A percentile compares a stretch with the other conserved stretches of the same genome.
Conservation (phyloP, 1,284 basidiomycete species). For the Sphaerobolus stellatus region DNA sequence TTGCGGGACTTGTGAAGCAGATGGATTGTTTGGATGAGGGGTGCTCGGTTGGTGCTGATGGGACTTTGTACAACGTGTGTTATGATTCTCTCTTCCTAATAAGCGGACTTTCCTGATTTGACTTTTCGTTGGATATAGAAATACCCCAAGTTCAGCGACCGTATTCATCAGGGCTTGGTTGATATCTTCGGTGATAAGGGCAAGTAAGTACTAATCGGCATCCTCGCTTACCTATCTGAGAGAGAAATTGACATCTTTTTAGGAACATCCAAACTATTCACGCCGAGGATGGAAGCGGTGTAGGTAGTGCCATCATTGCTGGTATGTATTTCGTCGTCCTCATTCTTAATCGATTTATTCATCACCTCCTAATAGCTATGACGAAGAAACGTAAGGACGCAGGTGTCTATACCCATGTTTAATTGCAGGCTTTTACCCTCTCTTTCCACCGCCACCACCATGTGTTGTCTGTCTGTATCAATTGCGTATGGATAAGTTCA, state of each 20-base stretch:
- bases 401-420: conserved; percentile 37
- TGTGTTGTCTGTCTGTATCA: not conserved
- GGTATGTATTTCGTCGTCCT: conserved; percentile 47
- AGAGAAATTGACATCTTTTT: not conserved
- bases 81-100: not conserved
- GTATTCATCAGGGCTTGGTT: conserved; percentile 83
- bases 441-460: no score
- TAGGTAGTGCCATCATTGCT: conserved; percentile 95
- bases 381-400: conserved; percentile 57
- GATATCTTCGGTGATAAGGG: conserved; percentile 96
- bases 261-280: conserved; percentile 87
- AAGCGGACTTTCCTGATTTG: not conserved
- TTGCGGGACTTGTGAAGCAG: conserved; percentile 91
- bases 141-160: conserved; percentile 90
- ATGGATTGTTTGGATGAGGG: conserved; percentile 89
- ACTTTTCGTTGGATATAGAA: conserved; percentile 62
- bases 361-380: conserved; percentile 46
- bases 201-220: conserved; percentile 48
- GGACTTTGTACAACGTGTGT: conserved; percentile 87
- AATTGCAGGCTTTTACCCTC: no score
- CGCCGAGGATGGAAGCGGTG: conserved; percentile 93
- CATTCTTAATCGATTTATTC: conserved; percentile 4
- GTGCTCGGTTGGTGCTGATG: conserved; percentile 89
- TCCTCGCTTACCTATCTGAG: not conserved
- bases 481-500: not conserved